Percentiles rank a stretch among this genome's conserved stretches.
These are phyloP conservation scores for Akanthomyces dipterigenus DNA, from an alignment of 2,329 filamentous ascomycete species.

Conservation along the genomic window DNA sequence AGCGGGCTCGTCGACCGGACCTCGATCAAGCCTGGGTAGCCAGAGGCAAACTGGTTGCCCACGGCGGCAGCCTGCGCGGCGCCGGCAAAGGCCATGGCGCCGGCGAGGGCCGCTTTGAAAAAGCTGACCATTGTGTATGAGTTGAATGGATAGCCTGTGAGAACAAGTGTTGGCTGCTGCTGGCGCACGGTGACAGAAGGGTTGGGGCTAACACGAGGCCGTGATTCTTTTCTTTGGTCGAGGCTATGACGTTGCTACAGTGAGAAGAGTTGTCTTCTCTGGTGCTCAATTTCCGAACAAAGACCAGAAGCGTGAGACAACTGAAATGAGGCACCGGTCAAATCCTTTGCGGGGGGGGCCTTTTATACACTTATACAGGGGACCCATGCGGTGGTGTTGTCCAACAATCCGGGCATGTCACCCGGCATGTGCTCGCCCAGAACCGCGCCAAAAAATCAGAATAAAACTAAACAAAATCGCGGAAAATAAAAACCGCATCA, in stretches of 20 bases:
- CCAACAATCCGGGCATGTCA: not conserved
- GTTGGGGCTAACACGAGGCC: not conserved
- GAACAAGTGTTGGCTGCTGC: not conserved
- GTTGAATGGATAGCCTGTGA: too few relatives aligned
- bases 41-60: not conserved
- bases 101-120: not conserved
- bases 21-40: constrained; percentile 2
- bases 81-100: not conserved
- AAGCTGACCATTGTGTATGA: constrained; percentile 6
- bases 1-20: constrained; percentile 4
- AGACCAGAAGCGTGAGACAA: not conserved
- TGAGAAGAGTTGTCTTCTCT: not conserved
- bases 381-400: not conserved
- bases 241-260: not conserved
- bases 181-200: not conserved
- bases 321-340: not conserved
- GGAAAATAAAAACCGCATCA: not conserved
- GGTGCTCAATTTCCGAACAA: not conserved
- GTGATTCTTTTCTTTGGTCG: not conserved
- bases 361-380: constrained; percentile 5
- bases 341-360: not conserved
- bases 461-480: too few relatives aligned
- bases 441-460: not conserved
- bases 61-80: constrained; percentile 4
- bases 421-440: not conserved